A percentile compares a stretch with the other conserved stretches of the same genome.
Evolutionary conservation across 2,329 filamentous ascomycete species (phyloP).

Genomic region (Monosporascus sp.): DNA sequence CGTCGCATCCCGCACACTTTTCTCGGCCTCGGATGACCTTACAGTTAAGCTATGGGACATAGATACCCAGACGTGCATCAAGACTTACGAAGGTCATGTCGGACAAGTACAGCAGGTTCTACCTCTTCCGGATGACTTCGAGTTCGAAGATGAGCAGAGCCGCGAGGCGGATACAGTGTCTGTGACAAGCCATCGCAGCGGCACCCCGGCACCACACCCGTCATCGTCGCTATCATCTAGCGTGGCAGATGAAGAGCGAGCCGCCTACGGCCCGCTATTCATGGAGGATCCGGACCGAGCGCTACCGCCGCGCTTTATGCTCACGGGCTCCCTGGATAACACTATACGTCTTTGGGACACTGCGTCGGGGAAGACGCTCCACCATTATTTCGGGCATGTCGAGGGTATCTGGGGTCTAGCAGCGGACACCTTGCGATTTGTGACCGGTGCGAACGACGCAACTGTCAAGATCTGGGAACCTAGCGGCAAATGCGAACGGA

Average conservation of each 20-base stretch:
- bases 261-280: slow-evolving; percentile 59
- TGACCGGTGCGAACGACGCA: slow-evolving; percentile 86
- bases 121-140: slow-evolving; percentile 79
- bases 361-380: slow-evolving; percentile 72
- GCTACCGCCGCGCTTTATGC: slow-evolving; percentile 81
- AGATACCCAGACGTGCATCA: slow-evolving; percentile 74
- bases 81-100: slow-evolving; percentile 79
- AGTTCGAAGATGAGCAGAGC: slow-evolving; percentile 67
- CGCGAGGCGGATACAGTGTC: slow-evolving; percentile 52
- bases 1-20: slow-evolving; percentile 72
- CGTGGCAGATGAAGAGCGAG: slow-evolving; percentile 40
- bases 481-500: slow-evolving; percentile 86
- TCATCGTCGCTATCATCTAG: slow-evolving; percentile 17
- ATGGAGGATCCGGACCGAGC: slow-evolving; percentile 57
- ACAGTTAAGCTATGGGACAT: slow-evolving; percentile 91
- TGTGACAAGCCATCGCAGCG: slow-evolving; percentile 42
- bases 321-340: slow-evolving; percentile 85
- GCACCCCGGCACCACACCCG: slow-evolving; percentile 29
- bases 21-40: slow-evolving; percentile 91
- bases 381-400: slow-evolving; percentile 93
- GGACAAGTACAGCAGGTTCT: slow-evolving; percentile 93
- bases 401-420: slow-evolving; percentile 94
- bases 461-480: slow-evolving; percentile 97
- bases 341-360: slow-evolving; percentile 94
- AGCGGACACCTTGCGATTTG: slow-evolving; percentile 81